Base-by-base conservation (phyloP, 495 filamentous ascomycete genomes). In the Hypoxylon lenormandii region DNA sequence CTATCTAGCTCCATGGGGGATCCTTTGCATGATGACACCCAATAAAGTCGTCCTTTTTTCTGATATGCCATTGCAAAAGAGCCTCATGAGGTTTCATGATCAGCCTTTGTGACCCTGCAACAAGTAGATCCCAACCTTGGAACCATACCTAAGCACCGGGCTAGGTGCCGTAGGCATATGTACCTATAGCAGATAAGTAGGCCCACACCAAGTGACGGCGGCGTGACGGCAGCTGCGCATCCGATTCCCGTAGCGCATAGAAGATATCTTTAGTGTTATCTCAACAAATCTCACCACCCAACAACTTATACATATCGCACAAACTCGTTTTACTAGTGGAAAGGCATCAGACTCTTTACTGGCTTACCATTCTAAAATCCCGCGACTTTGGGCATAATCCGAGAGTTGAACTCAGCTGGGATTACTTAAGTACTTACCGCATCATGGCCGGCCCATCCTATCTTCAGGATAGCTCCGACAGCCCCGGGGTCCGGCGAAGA, bases 371-470 rank as follows among this genome's bases (percentile, higher is more conserved):
- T 33, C 2, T 11, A 33, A 33, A 33, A 33, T 8, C 10, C 30
- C 30, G 30, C 4, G 10, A 33, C 23, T 26, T 26, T 26, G 23
- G 5, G 23, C 30, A 33, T 28, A 28, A 3, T 33, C 30, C 30
- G 30, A 33, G 30, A 33, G 5, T 11, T 11, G 10, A 33, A 7
- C 30, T 7, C 10, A 33, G 30, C 51, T 30, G 43, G 45, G n/a
- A 33, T 33, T 36, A 10, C 26, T 19, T 55, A n/a, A n/a, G n/a
- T n/a, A 36, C 50, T 11, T n/a, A n/a, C n/a, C n/a, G 5, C n/a
- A 37, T 43, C 58, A 76, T 74, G 68, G 33, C 74, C 42, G 49
- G 61, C 43, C 13, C 60, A 30, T 52, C 46, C 2, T 56, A 57
- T 15, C 28, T 28, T n/a, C 19, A 26, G 10, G 18, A 15, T n/a